Percentiles rank a stretch among this genome's conserved stretches.
These are phyloP conservation scores for Ceratocystis papillata DNA, from an alignment of 2,329 filamentous ascomycete species.

Conservation along the genomic window DNA sequence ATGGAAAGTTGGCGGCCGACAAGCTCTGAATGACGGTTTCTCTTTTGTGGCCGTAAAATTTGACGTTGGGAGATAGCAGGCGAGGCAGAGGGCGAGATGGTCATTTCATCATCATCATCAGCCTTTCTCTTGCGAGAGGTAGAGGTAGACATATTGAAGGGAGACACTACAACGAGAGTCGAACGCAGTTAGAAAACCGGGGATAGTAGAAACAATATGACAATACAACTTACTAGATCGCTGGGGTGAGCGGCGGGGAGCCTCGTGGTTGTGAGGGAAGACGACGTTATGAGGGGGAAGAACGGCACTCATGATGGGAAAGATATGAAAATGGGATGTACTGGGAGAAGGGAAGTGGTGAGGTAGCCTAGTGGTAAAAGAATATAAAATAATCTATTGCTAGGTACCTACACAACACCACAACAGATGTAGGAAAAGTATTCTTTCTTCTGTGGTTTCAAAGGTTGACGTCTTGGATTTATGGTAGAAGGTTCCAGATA, in stretches of 20 bases:
- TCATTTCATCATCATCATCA: slow-evolving; percentile 79
- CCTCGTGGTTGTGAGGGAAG: slow-evolving; percentile 51
- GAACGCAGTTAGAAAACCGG: not conserved
- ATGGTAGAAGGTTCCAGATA: not conserved
- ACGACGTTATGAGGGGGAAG: slow-evolving; percentile 44
- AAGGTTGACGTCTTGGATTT: not conserved
- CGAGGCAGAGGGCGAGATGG: slow-evolving; percentile 72
- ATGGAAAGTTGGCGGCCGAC: slow-evolving; percentile 45
- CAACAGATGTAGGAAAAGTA: slow-evolving; percentile 15
- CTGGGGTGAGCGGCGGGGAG: slow-evolving; percentile 43
- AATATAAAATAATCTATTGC: slow-evolving; percentile 16
- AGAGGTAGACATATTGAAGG: slow-evolving; percentile 41
- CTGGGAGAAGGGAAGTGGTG: not conserved
- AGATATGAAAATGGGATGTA: too few relatives aligned
- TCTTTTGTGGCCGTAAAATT: slow-evolving; percentile 57
- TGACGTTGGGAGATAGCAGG: slow-evolving; percentile 61
- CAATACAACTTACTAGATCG: slow-evolving; percentile 41
- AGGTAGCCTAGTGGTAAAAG: not conserved
- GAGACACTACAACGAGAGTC: slow-evolving; percentile 30
- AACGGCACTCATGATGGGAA: slow-evolving; percentile 50
- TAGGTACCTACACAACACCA: not conserved
- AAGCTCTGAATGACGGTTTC: slow-evolving; percentile 53
- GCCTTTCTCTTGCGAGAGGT: slow-evolving; percentile 71
- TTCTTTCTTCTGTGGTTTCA: not conserved
- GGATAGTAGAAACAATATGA: not conserved